Percentiles rank a stretch among this genome's conserved stretches.
Conservation (phyloP, 768 basidiomycete genomes). For the Tulasnella sp. region DNA sequence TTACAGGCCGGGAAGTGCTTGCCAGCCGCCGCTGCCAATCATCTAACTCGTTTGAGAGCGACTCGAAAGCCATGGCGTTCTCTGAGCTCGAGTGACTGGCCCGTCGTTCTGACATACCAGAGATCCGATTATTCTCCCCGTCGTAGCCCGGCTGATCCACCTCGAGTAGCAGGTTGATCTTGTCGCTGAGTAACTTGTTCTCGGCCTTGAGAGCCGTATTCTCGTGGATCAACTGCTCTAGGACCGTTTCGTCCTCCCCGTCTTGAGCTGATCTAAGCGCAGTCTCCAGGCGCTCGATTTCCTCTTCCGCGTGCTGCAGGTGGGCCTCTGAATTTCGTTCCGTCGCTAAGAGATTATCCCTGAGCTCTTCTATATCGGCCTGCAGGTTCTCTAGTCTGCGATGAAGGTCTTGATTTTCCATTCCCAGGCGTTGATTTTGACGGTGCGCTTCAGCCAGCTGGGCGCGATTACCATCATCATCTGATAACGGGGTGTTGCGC, state of each 20-base stretch:
- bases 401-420: conserved; percentile 68
- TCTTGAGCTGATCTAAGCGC: conserved; percentile 65
- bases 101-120: conserved; percentile 32
- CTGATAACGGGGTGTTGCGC: conserved; percentile 64
- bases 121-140: neutral
- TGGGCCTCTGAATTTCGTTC: conserved; percentile 76
- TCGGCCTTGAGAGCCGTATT: conserved; percentile 70
- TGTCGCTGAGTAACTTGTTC: conserved; percentile 83
- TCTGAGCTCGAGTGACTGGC: conserved; percentile 75
- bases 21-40: conserved; percentile 80
- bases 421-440: conserved; percentile 57
- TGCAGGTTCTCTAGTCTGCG: conserved; percentile 63
- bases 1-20: conserved; percentile 49
- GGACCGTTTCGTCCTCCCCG: conserved; percentile 55
- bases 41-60: conserved; percentile 70
- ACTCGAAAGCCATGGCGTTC: conserved; percentile 63
- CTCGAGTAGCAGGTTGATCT: conserved; percentile 74
- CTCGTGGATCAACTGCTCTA: conserved; percentile 76
- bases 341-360: conserved; percentile 56
- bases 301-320: conserved; percentile 64
- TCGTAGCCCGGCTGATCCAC: conserved; percentile 60
- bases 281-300: conserved; percentile 64
- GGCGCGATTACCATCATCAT: conserved; percentile 48
- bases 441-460: conserved; percentile 73
- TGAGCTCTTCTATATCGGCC: conserved; percentile 59